Percentiles rank a stretch among this genome's conserved stretches.
Evolutionary conservation across 441 rosid species (phyloP).

Genomic region (Macaranga tanarius): DNA sequence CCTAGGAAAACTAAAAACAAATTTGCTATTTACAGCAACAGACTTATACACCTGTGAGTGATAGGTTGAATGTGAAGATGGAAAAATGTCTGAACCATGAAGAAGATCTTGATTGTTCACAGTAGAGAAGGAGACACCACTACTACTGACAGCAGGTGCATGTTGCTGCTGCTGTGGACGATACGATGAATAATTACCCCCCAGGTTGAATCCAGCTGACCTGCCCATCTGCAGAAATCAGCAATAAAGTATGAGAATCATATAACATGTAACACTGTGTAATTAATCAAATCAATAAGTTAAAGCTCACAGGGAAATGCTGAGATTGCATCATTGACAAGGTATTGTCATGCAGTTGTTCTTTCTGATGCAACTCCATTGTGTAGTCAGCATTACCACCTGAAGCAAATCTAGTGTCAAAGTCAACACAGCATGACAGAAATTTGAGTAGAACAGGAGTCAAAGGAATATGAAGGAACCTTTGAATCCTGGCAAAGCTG

Average conservation of each 20-base stretch:
- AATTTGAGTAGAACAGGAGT: not conserved
- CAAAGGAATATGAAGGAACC: constrained; percentile 41
- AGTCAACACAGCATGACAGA: constrained; percentile 23
- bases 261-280: constrained; percentile 18
- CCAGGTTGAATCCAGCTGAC: constrained; percentile 79
- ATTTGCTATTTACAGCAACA: constrained; percentile 19
- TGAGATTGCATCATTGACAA: constrained; percentile 93
- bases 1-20: constrained; percentile 13
- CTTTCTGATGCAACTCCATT: constrained; percentile 94
- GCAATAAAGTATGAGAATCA: constrained; percentile 19
- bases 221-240: constrained; percentile 75
- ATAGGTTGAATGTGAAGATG: constrained; percentile 72
- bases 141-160: constrained; percentile 64
- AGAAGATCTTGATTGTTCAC: constrained; percentile 75
- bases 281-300: constrained; percentile 15
- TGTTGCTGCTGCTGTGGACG: constrained; percentile 88
- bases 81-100: constrained; percentile 82
- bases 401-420: constrained; percentile 39
- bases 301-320: constrained; percentile 77
- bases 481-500: constrained; percentile 97
- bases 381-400: constrained; percentile 88
- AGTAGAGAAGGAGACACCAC: constrained; percentile 65
- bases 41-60: constrained; percentile 77
- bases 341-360: constrained; percentile 86
- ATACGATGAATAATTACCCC: constrained; percentile 72